Percentiles rank a stretch among this genome's conserved stretches.
These are phyloP conservation scores for Cutaneotrichosporon spelunceum DNA, from an alignment of 1,284 basidiomycete genomes.

Conservation along the genomic window DNA sequence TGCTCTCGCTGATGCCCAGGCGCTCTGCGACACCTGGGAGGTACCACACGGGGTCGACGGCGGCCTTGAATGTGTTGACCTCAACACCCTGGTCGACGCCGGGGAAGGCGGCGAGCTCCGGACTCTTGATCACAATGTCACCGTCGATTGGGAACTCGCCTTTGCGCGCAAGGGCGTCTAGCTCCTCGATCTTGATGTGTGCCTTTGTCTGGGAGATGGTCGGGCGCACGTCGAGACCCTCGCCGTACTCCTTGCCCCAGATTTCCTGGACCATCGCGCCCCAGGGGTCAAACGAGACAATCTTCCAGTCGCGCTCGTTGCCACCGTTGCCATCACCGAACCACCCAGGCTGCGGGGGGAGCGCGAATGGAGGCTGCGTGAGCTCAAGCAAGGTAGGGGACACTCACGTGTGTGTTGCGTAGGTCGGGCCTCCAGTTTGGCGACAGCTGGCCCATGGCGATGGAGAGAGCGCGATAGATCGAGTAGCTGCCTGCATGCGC, in stretches of 20 bases:
- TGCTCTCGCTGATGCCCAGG: slow-evolving; percentile 79
- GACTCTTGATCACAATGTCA: slow-evolving; percentile 66
- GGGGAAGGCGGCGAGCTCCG: slow-evolving; percentile 46
- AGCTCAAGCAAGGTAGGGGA: background rate
- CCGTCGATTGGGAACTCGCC: slow-evolving; percentile 78
- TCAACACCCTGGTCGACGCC: slow-evolving; percentile 76
- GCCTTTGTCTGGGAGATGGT: slow-evolving; percentile 84
- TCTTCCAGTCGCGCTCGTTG: slow-evolving; percentile 57
- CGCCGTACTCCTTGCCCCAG: slow-evolving; percentile 66
- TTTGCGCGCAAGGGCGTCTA: slow-evolving; percentile 71
- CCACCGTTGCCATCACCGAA: slow-evolving; percentile 55
- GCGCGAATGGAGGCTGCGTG: slow-evolving; percentile 68
- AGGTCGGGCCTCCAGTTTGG: slow-evolving; percentile 85
- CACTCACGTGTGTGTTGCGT: slow-evolving; percentile 65
- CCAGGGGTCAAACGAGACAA: slow-evolving; percentile 92
- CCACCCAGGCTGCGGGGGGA: slow-evolving; percentile 80
- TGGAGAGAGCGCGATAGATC: slow-evolving; percentile 86
- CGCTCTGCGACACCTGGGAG: slow-evolving; percentile 87
- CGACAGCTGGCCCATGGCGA: slow-evolving; percentile 83
- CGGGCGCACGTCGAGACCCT: slow-evolving; percentile 74
- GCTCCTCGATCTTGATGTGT: slow-evolving; percentile 60
- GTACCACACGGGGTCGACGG: slow-evolving; percentile 91
- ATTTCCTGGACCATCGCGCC: slow-evolving; percentile 83
- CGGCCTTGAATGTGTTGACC: slow-evolving; percentile 64
- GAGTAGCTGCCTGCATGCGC: slow-evolving; percentile 92